Evolutionary conservation across 208 protist species (phyloP).

Genomic region (Crithidia expoeki): DNA sequence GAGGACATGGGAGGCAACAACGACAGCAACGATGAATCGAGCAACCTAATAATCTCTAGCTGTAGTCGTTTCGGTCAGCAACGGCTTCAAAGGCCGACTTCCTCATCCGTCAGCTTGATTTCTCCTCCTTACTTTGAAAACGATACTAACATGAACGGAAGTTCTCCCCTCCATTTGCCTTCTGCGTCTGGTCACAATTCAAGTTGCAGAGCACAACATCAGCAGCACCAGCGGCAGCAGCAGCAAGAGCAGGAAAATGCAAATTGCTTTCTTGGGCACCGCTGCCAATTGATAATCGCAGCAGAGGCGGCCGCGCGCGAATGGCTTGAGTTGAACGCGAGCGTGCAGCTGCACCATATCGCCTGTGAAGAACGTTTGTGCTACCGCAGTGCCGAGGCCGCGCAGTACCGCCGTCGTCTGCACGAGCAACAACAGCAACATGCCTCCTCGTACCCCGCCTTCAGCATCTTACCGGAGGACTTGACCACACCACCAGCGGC

Average conservation of each 20-base stretch:
- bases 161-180: too few relatives aligned
- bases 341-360: conserved; percentile 17
- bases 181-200: too few relatives aligned
- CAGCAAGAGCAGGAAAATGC: background rate
- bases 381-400: conserved; percentile 11
- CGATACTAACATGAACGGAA: too few relatives aligned
- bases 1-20: background rate
- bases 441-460: background rate
- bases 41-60: too few relatives aligned
- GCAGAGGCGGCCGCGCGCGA: conserved; percentile 19
- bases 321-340: conserved; percentile 18
- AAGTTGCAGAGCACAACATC: too few relatives aligned
- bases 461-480: background rate
- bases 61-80: too few relatives aligned
- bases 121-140: too few relatives aligned
- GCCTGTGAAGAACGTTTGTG: conserved; percentile 21
- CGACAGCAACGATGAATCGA: background rate
- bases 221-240: background rate
- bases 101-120: too few relatives aligned
- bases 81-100: too few relatives aligned
- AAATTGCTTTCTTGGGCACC: background rate
- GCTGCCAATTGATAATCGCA: background rate
- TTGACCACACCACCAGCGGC: conserved; percentile 3
- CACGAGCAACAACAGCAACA: background rate
- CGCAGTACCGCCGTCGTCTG: conserved; percentile 10